phyloP scores from a whole-genome alignment of 139 green algal genomes.

The Diplosphaera chodatii region DNA sequence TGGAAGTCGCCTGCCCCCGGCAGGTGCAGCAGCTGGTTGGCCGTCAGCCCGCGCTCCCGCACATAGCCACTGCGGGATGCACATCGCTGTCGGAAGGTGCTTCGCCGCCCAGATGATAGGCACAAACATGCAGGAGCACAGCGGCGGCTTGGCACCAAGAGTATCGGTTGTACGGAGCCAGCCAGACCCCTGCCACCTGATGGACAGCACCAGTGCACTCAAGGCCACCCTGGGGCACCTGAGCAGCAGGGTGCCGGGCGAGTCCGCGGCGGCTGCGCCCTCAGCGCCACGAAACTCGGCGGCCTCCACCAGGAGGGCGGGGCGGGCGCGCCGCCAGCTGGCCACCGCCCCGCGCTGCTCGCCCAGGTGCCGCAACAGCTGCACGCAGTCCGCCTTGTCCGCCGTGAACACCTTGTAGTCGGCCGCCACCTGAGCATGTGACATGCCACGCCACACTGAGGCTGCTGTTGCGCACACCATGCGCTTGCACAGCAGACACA shows the following conservation, averaged over 20 bases:
- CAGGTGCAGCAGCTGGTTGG: constrained; percentile 71
- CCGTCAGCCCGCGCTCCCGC: constrained; percentile 52
- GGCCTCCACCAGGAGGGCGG: constrained; percentile 55
- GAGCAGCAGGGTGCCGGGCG: constrained; percentile 18
- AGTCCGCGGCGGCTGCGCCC: not conserved
- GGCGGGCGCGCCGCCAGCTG: constrained; percentile 67
- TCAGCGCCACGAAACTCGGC: constrained; percentile 28
- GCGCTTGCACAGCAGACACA: too few species aligned
- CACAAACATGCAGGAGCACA: too few species aligned
- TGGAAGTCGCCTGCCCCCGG: constrained; percentile 72
- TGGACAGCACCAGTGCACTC: too few species aligned
- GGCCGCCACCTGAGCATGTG: constrained; percentile 42
- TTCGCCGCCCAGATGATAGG: too few species aligned
- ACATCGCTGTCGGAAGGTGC: too few species aligned
- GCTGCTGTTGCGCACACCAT: too few species aligned
- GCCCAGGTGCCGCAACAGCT: constrained; percentile 62
- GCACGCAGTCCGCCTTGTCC: constrained; percentile 45
- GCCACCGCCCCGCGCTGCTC: constrained; percentile 42
- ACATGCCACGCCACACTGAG: too few species aligned
- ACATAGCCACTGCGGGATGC: constrained; percentile 70
- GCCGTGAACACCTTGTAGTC: constrained; percentile 48
- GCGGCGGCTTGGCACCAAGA: too few species aligned
- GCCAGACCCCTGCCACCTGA: too few species aligned
- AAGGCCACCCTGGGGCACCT: too few species aligned
- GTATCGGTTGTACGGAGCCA: too few species aligned